Evolutionary conservation across 257 asterid genomes (phyloP), one percentile per base, ranked within the genome.

Genomic region (Solanum corneliomulleri): DNA sequence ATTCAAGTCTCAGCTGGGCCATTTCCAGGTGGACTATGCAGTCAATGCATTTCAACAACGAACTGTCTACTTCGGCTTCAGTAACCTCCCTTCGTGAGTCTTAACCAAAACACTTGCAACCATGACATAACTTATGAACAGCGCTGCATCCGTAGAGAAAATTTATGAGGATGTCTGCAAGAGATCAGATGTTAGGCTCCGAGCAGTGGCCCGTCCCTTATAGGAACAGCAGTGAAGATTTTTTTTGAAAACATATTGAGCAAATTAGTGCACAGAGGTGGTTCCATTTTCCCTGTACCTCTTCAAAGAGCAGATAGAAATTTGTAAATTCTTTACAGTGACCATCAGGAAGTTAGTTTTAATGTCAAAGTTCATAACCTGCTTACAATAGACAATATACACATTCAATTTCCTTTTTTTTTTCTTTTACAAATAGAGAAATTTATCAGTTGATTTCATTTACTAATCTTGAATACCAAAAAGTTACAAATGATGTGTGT

Each of bases 21-120:
- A 96, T 90, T 78, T 95, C 82, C 98, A 96, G 89, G 93, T 94
- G 75, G 98, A 96, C 90, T 92, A 88, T 62, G 98, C 98, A 85
- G 89, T 94, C 88, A 96, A 96, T 82, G 94, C 95, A 27, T 89
- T 93, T 88, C 92, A 92, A n/a, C 98, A 96, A 92, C 91, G 89
- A 89, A 96, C 98, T 3, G 85, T 95, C 11, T 95, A 96, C 91
- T 91, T 96, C 11, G 94, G 98, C 77, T 96, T 95, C 90, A 95
- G 93, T 90, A 95, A 92, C 88, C 85, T 93, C 86, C 91, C 98
- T 11, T 93, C 92, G 1, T 90, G 86, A 85, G 83, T 49, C 44
- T 45, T 84, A 27, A 47, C 25, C 83, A 20, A 81, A 20, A 45
- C 23, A 42, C 88, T 45, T 69, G 47, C 66, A 47, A 80, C 25